phyloP scores from a whole-genome alignment of 164 flowering plant genomes.

The Umbilicus rupestris region DNA sequence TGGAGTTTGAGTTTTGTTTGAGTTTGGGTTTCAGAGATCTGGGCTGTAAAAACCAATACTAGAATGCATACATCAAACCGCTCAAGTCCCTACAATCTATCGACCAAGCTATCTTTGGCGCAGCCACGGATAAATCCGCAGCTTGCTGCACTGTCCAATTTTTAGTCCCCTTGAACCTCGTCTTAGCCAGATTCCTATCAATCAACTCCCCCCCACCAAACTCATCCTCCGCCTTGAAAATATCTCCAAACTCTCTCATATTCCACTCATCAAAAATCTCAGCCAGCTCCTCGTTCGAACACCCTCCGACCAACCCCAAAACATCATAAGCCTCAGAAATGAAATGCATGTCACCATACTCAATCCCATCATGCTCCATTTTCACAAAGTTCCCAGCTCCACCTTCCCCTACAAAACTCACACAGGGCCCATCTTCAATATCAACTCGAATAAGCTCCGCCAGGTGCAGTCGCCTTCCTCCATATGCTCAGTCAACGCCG shows the following conservation, averaged over 20 bases:
- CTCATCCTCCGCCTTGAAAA: constrained; percentile 55
- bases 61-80: too few species aligned
- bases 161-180: constrained; percentile 80
- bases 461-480: constrained; percentile 62
- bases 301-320: constrained; percentile 49
- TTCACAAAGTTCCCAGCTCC: constrained; percentile 77
- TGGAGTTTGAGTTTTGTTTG: too few species aligned
- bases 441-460: constrained; percentile 74
- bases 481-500: constrained; percentile 46
- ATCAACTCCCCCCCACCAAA: constrained; percentile 56
- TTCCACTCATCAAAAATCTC: constrained; percentile 59
- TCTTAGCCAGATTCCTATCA: constrained; percentile 67
- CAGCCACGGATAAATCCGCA: constrained; percentile 68
- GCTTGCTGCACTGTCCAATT: constrained; percentile 86
- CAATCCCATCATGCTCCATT: constrained; percentile 77
- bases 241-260: constrained; percentile 69
- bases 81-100: constrained; percentile 60
- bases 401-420: constrained; percentile 65
- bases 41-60: too few species aligned
- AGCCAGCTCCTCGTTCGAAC: constrained; percentile 48
- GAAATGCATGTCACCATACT: constrained; percentile 73
- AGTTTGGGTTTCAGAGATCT: too few species aligned
- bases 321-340: constrained; percentile 73
- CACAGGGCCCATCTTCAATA: constrained; percentile 68
- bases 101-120: constrained; percentile 60